phyloP scores from a whole-genome alignment of 2,329 filamentous ascomycete genomes.

The Claviceps digitariae region DNA sequence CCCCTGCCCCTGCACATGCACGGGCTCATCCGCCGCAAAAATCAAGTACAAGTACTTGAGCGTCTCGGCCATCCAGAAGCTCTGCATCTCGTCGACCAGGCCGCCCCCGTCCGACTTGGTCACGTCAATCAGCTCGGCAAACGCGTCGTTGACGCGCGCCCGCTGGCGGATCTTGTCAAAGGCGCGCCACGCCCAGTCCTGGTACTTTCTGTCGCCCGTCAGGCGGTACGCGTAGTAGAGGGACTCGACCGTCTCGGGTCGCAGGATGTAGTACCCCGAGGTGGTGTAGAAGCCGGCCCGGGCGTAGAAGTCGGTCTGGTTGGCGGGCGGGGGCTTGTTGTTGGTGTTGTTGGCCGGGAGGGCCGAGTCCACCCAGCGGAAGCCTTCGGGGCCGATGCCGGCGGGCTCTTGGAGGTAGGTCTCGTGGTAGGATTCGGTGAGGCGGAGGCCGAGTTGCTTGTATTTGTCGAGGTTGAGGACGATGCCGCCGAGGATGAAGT shows the following conservation, averaged over 20 bases:
- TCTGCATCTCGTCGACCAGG: constrained; percentile 62
- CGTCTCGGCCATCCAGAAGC: constrained; percentile 79
- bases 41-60: constrained; percentile 75
- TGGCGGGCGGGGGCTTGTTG: constrained; percentile 28
- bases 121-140: constrained; percentile 51
- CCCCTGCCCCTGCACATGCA: constrained; percentile 37
- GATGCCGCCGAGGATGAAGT: constrained; percentile 69
- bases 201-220: constrained; percentile 62
- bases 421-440: constrained; percentile 59
- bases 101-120: constrained; percentile 47
- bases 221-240: constrained; percentile 79
- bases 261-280: constrained; percentile 48
- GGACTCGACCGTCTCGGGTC: constrained; percentile 72
- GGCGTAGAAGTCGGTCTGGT: constrained; percentile 47
- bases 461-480: constrained; percentile 53
- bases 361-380: constrained; percentile 43
- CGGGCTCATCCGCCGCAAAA: constrained; percentile 43
- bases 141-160: constrained; percentile 52
- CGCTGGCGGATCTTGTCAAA: constrained; percentile 55
- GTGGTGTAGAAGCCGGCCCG: constrained; percentile 60
- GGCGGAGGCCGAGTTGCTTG: constrained; percentile 56
- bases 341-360: constrained; percentile 20
- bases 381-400: constrained; percentile 63
- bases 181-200: constrained; percentile 73
- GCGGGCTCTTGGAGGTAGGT: constrained; percentile 59